Conservation (phyloP, 2,329 filamentous ascomycete species). For the Colletotrichum musae region DNA sequence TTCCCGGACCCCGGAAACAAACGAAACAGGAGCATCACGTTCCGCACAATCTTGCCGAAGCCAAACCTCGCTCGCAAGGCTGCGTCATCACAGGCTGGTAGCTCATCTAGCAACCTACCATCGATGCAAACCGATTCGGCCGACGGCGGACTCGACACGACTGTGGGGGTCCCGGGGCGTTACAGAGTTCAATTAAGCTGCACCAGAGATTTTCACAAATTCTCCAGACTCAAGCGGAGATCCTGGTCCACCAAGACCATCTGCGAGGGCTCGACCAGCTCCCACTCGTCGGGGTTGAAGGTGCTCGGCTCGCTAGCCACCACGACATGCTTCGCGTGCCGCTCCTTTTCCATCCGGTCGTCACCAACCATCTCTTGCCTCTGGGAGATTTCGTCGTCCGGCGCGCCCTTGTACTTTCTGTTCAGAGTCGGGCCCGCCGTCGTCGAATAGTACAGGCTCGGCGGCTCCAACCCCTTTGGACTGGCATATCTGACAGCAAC, state of each 20-base stretch:
- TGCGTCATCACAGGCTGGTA: no score
- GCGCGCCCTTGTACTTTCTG: constrained; percentile 32
- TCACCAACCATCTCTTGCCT: not conserved
- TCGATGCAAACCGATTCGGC: no score
- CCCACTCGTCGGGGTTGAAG: constrained; percentile 27
- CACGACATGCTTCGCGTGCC: constrained; percentile 20
- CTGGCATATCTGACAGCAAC: constrained; percentile 31
- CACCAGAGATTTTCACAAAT: no score
- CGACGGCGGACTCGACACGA: no score
- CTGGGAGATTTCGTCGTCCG: not conserved
- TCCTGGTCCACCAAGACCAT: constrained; percentile 29
- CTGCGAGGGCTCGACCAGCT: constrained; percentile 24
- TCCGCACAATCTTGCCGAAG: not conserved
- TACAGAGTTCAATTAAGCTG: no score
- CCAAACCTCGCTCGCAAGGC: not conserved
- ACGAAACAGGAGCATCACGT: not conserved
- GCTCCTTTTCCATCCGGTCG: constrained; percentile 14
- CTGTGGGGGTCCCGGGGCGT: no score
- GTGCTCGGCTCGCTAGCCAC: constrained; percentile 37
- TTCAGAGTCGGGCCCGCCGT: constrained; percentile 24
- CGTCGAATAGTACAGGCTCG: constrained; percentile 33
- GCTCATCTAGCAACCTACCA: no score
- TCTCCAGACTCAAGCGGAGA: not conserved
- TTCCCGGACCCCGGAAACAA: not conserved
- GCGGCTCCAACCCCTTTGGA: constrained; percentile 18